phyloP scores from a whole-genome alignment of 495 filamentous ascomycete genomes.

The Extremus antarcticus region DNA sequence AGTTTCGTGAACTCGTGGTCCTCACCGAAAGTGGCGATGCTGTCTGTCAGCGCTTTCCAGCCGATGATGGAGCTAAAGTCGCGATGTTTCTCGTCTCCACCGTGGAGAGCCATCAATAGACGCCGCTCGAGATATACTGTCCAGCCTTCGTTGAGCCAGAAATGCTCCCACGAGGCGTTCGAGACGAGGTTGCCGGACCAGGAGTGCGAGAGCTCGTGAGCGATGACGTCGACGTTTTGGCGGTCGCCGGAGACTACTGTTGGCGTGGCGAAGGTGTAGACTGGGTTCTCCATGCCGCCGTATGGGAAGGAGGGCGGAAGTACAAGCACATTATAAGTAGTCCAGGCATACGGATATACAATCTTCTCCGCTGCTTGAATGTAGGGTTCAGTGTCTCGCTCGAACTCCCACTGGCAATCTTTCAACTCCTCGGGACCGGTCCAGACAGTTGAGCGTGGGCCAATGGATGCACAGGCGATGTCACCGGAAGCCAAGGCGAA shows the following conservation, averaged over 20 bases:
- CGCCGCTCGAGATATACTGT: constrained; percentile 86
- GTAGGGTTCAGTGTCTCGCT: constrained; percentile 80
- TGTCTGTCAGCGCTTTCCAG: constrained; percentile 57
- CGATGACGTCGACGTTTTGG: constrained; percentile 92
- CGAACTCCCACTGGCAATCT: constrained; percentile 79
- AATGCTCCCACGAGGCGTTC: constrained; percentile 89
- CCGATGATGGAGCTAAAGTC: constrained; percentile 91
- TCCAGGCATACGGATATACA: constrained; percentile 83
- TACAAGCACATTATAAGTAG: constrained; percentile 85
- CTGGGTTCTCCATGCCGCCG: constrained; percentile 87
- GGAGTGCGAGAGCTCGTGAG: constrained; percentile 82
- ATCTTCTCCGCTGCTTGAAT: constrained; percentile 80
- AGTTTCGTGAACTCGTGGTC: constrained; percentile 90
- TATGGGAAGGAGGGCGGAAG: constrained; percentile 87
- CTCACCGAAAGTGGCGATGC: constrained; percentile 61
- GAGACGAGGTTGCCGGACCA: constrained; percentile 93
- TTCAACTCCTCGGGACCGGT: constrained; percentile 79
- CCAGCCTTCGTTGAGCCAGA: constrained; percentile 97
- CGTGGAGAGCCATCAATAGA: constrained; percentile 53
- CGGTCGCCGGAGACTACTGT: constrained; percentile 86
- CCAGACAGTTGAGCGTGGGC: constrained; percentile 70
- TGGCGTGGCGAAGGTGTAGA: constrained; percentile 87
- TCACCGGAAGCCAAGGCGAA: constrained; percentile 87
- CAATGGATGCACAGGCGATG: constrained; percentile 71
- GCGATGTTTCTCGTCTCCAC: constrained; percentile 65